phyloP scores from a whole-genome alignment of 805 yeast species.

The Monosporozyma servazzii region DNA sequence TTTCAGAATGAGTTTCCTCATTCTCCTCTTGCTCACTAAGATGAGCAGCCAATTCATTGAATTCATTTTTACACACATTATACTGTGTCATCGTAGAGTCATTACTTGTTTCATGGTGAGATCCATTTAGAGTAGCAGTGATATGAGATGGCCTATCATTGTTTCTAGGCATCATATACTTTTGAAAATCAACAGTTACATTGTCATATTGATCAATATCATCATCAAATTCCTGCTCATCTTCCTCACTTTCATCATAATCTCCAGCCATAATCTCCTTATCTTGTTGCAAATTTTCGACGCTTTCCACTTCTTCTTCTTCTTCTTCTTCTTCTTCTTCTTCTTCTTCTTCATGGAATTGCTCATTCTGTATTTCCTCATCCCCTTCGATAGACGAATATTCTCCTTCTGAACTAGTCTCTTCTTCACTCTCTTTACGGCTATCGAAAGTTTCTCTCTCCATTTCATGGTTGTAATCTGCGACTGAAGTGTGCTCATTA shows the following conservation, averaged over 20 bases:
- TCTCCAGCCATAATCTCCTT: not conserved
- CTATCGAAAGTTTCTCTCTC: not conserved
- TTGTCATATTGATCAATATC: not conserved
- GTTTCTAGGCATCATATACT: slow-evolving; percentile 2
- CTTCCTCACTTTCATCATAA: not conserved
- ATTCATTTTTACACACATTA: not conserved
- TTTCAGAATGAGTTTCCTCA: not conserved
- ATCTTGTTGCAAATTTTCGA: not conserved
- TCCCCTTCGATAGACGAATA: slow-evolving; percentile 1
- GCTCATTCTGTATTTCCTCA: not conserved
- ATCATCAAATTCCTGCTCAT: not conserved
- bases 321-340: not conserved
- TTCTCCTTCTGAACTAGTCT: not conserved
- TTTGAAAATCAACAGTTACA: not conserved
- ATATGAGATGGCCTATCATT: not conserved
- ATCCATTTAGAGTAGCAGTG: not conserved
- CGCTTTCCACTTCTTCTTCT: not conserved
- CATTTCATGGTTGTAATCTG: not conserved
- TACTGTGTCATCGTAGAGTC: not conserved
- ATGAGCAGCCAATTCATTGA: not conserved
- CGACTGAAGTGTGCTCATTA: not conserved
- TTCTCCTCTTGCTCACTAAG: not conserved
- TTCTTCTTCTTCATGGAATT: not conserved
- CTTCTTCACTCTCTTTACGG: not conserved
- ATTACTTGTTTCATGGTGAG: not conserved